Percentiles rank a stretch among this genome's conserved stretches.
Conservation (phyloP, 1,284 basidiomycete species). For the Somion occarium region DNA sequence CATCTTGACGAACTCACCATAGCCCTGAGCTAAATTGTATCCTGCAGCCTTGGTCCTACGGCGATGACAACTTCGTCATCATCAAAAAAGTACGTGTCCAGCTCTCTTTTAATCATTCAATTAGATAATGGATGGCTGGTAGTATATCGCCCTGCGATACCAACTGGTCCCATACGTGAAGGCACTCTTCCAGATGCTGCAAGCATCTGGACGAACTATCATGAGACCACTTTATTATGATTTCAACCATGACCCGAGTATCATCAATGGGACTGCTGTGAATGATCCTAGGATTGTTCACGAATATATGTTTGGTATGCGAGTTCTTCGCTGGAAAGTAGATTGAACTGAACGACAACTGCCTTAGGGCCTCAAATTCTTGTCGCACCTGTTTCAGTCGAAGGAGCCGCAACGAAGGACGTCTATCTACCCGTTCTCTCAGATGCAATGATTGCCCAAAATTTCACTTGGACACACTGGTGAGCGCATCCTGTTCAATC, state of each 20-base stretch:
- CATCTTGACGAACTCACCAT: background rate
- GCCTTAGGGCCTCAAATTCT: constrained; percentile 31
- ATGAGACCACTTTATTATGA: constrained; percentile 36
- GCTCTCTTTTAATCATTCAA: too few species aligned
- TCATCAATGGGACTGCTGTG: constrained; percentile 26
- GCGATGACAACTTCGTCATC: constrained; percentile 34
- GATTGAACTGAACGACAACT: background rate
- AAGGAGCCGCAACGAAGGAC: constrained; percentile 27
- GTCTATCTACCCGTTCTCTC: constrained; percentile 33
- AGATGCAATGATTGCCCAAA: constrained; percentile 16
- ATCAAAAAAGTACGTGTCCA: constrained; percentile 35
- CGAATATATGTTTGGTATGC: constrained; percentile 35
- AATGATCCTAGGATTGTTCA: constrained; percentile 33
- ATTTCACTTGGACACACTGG: constrained; percentile 35
- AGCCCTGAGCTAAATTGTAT: background rate
- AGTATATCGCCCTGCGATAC: constrained; percentile 37
- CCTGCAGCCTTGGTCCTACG: constrained; percentile 35
- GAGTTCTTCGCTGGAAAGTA: background rate
- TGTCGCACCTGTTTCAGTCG: constrained; percentile 32
- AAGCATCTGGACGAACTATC: constrained; percentile 30
- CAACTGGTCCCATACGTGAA: constrained; percentile 34
- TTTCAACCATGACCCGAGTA: constrained; percentile 30
- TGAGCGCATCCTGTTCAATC: too few species aligned
- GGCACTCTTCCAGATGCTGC: constrained; percentile 31
- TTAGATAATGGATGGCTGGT: too few species aligned